phyloP scores from a whole-genome alignment of 1,284 basidiomycete genomes.

The Wolfiporia cocos region DNA sequence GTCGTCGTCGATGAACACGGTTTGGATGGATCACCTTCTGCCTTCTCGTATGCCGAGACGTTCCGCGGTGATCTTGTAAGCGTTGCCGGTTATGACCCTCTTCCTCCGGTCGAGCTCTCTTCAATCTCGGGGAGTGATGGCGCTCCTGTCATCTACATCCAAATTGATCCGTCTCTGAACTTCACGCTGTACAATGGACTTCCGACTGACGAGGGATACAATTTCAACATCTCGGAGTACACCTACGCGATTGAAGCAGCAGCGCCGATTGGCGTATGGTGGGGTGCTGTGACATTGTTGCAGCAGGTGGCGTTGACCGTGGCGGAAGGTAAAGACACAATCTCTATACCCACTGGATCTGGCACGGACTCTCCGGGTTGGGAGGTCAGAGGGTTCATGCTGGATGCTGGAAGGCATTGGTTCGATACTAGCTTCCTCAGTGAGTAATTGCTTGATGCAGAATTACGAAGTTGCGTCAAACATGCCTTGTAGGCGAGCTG shows the following conservation, averaged over 20 bases:
- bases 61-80: constrained; percentile 27
- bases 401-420: constrained; percentile 32
- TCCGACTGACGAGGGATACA: constrained; percentile 29
- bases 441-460: constrained; percentile 2
- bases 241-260: constrained; percentile 24
- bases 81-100: constrained; percentile 12
- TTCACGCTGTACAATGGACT: constrained; percentile 27
- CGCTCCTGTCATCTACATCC: constrained; percentile 22
- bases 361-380: constrained; percentile 30
- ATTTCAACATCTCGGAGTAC: constrained; percentile 19
- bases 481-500: constrained; percentile 22
- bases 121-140: constrained; percentile 7
- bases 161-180: constrained; percentile 17
- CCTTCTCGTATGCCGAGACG: constrained; percentile 25
- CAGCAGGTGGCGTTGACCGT: constrained; percentile 23
- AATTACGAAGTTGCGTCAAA: too few species aligned
- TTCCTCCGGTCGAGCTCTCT: constrained; percentile 12
- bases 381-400: constrained; percentile 34
- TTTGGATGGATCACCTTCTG: constrained; percentile 16
- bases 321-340: constrained; percentile 17
- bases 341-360: constrained; percentile 24
- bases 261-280: constrained; percentile 30
- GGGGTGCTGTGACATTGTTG: constrained; percentile 31
- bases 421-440: constrained; percentile 23
- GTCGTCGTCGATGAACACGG: constrained; percentile 19